Conservation (phyloP, 495 filamentous ascomycete genomes). For the Endocarpon pusillum region DNA sequence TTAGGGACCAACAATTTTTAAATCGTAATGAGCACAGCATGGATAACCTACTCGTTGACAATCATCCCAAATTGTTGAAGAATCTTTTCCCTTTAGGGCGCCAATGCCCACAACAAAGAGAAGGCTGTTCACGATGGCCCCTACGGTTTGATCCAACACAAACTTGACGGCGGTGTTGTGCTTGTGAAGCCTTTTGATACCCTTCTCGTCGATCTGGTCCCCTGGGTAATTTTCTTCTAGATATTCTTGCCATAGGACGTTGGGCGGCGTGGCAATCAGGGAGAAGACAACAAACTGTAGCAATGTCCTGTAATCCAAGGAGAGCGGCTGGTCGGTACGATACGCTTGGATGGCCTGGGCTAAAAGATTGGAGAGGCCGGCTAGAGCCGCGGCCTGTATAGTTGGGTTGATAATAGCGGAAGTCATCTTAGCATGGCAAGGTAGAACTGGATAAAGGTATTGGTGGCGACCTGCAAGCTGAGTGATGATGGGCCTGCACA, state of each 20-base stretch:
- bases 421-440: too few relatives aligned
- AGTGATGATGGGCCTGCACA: too few relatives aligned
- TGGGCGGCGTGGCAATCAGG: slow-evolving; percentile 61
- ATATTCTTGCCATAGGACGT: slow-evolving; percentile 67
- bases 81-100: slow-evolving; percentile 27
- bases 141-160: slow-evolving; percentile 63
- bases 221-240: slow-evolving; percentile 39
- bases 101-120: slow-evolving; percentile 49
- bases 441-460: too few relatives aligned
- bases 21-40: slow-evolving; percentile 1
- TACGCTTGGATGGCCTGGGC: slow-evolving; percentile 65
- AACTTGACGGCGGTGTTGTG: slow-evolving; percentile 68
- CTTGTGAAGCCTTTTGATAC: slow-evolving; percentile 33
- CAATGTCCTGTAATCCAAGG: slow-evolving; percentile 43
- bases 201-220: slow-evolving; percentile 8
- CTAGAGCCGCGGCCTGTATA: slow-evolving; percentile 53
- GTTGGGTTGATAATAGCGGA: slow-evolving; percentile 48
- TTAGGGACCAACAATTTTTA: slow-evolving; percentile 2
- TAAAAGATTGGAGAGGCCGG: slow-evolving; percentile 59
- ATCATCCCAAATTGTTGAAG: slow-evolving; percentile 15
- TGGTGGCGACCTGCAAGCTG: too few relatives aligned
- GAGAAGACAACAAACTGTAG: slow-evolving; percentile 67
- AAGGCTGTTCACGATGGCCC: slow-evolving; percentile 58
- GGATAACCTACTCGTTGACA: slow-evolving; percentile 21
- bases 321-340: slow-evolving; percentile 23